Percentiles rank a stretch among this genome's conserved stretches.
Conservation (phyloP, 2,329 filamentous ascomycete species). For the Botrytis elliptica region DNA sequence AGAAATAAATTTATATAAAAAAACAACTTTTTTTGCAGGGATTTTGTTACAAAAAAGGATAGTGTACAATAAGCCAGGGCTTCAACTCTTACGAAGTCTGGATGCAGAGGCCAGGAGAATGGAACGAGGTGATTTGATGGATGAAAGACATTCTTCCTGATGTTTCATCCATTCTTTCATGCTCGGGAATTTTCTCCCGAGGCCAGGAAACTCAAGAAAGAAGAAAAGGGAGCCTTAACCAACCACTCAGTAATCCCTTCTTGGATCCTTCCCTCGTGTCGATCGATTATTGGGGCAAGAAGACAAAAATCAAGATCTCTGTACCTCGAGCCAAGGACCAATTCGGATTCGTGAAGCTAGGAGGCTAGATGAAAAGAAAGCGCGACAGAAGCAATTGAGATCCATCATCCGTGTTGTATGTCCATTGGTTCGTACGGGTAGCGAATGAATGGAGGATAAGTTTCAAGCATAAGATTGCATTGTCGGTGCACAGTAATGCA, state of each 20-base stretch:
- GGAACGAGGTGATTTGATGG: background rate
- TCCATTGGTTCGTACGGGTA: background rate
- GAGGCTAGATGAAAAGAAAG: background rate
- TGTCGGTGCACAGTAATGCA: conserved; percentile 3
- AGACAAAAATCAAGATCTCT: background rate
- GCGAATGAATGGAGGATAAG: background rate
- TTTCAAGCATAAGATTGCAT: background rate
- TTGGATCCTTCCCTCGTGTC: background rate
- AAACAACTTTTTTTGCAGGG: no score
- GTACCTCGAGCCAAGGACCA: background rate
- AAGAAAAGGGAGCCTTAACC: background rate
- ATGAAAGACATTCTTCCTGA: conserved; percentile 4
- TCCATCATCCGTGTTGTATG: background rate
- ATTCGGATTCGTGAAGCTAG: background rate
- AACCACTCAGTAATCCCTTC: background rate
- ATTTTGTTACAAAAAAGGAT: no score
- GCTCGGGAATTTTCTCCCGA: background rate
- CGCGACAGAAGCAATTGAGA: background rate
- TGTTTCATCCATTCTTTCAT: background rate
- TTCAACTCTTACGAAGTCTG: no score
- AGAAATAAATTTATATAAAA: no score
- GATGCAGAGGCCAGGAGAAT: background rate
- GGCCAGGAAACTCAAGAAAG: background rate
- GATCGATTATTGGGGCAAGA: background rate
- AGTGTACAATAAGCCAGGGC: no score